These are phyloP conservation scores for Orbilia brochopaga DNA, from an alignment of 2,329 filamentous ascomycete species.

Conservation along the genomic window DNA sequence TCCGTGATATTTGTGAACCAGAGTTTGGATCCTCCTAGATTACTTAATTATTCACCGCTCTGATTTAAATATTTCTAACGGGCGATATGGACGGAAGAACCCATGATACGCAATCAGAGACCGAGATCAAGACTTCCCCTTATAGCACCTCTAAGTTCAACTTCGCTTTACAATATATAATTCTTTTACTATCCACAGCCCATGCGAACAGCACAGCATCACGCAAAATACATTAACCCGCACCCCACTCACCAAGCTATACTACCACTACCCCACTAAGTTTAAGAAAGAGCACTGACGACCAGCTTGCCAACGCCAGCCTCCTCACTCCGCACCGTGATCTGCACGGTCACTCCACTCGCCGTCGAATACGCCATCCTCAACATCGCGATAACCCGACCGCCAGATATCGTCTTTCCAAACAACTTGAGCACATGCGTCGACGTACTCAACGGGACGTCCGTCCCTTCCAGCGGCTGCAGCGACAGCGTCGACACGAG, in stretches of 20 bases:
- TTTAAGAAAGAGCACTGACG: slow-evolving; percentile 63
- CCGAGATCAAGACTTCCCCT: background rate
- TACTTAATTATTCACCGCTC: too few species aligned
- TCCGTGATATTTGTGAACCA: too few species aligned
- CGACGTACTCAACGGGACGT: slow-evolving; percentile 83
- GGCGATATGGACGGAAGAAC: too few species aligned
- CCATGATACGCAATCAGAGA: background rate
- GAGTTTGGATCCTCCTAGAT: too few species aligned
- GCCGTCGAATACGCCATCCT: slow-evolving; percentile 94
- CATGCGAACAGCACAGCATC: background rate
- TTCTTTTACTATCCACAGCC: slow-evolving; percentile 7
- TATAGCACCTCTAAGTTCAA: too few species aligned
- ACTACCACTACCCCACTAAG: slow-evolving; percentile 11
- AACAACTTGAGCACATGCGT: slow-evolving; percentile 95
- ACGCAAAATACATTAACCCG: background rate
- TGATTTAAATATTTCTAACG: too few species aligned
- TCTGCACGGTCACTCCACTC: slow-evolving; percentile 93
- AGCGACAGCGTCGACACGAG: slow-evolving; percentile 84
- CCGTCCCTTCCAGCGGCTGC: slow-evolving; percentile 91
- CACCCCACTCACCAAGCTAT: slow-evolving; percentile 1
- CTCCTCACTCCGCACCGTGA: slow-evolving; percentile 89
- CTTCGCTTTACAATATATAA: too few species aligned
- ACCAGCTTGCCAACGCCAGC: slow-evolving; percentile 85
- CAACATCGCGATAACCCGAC: slow-evolving; percentile 82
- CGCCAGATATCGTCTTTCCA: slow-evolving; percentile 90